These are phyloP conservation scores for Quercus ilex DNA, from an alignment of 306 rosid species.

Conservation along the genomic window DNA sequence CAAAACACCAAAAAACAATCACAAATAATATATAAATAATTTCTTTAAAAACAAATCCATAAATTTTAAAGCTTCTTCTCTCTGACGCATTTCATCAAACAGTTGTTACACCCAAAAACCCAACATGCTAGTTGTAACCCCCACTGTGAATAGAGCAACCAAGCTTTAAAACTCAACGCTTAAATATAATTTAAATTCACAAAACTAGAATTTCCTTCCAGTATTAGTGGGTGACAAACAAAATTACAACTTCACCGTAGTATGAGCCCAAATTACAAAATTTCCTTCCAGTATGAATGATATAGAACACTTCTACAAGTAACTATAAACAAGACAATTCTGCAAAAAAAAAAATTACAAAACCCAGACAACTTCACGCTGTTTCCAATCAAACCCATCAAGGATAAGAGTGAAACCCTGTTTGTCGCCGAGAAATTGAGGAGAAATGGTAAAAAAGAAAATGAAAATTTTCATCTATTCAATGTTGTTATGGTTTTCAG, in stretches of 20 bases:
- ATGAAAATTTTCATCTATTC: too few species aligned
- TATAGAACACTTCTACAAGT: neutral
- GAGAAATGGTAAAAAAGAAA: neutral
- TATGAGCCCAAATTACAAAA: too few species aligned
- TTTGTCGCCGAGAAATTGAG: neutral
- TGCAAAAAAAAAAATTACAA: neutral
- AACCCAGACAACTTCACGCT: neutral
- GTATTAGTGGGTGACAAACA: neutral
- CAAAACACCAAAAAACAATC: neutral
- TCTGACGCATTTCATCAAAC: constrained; percentile 47
- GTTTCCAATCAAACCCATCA: neutral
- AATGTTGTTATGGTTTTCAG: too few species aligned
- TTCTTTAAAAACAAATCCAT: neutral
- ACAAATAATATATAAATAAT: neutral
- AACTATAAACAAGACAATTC: neutral
- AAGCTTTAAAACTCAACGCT: neutral
- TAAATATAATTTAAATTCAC: neutral
- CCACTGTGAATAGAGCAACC: neutral
- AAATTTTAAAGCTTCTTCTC: neutral
- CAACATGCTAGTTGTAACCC: neutral
- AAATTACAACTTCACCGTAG: neutral
- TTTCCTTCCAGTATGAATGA: neutral
- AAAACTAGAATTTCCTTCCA: neutral
- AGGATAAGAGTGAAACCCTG: neutral
- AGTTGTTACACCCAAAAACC: constrained; percentile 7